phyloP scores from a whole-genome alignment of 2,329 filamentous ascomycete genomes.

The Calonectria crousiana region DNA sequence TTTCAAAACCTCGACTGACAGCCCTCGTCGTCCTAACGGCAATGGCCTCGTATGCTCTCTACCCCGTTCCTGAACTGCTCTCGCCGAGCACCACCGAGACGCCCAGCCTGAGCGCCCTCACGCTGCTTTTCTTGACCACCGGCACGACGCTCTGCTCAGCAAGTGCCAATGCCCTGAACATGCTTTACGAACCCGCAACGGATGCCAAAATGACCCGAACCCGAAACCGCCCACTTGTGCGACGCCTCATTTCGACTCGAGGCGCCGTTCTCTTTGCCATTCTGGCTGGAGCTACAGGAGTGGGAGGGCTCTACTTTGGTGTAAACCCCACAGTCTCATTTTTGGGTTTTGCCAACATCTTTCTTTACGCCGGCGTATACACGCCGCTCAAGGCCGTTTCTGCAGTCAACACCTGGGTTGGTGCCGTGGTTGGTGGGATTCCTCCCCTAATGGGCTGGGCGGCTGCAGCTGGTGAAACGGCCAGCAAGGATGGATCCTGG shows the following conservation, averaged over 20 bases:
- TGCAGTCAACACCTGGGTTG: constrained; percentile 93
- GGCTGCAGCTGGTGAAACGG: constrained; percentile 89
- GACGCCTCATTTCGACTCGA: constrained; percentile 78
- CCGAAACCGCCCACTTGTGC: constrained; percentile 87
- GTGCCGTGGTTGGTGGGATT: constrained; percentile 91
- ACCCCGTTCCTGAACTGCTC: constrained; percentile 90
- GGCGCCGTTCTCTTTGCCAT: constrained; percentile 84
- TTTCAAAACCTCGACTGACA: constrained; percentile 95
- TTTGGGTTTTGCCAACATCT: constrained; percentile 86
- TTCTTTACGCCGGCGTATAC: constrained; percentile 91
- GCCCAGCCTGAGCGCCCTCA: constrained; percentile 89
- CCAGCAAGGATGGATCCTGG: constrained; percentile 81
- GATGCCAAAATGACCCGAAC: constrained; percentile 97
- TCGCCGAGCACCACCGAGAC: constrained; percentile 73
- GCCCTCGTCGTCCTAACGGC: constrained; percentile 92
- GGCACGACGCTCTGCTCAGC: constrained; percentile 92
- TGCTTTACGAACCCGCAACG: constrained; percentile 92
- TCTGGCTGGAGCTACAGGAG: constrained; percentile 76
- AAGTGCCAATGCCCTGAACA: constrained; percentile 94
- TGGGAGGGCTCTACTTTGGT: constrained; percentile 83
- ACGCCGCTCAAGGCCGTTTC: constrained; percentile 92
- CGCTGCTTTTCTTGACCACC: constrained; percentile 89
- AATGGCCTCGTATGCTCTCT: constrained; percentile 91
- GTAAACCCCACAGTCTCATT: constrained; percentile 95
- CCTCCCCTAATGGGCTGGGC: constrained; percentile 99